Evolutionary conservation across 768 basidiomycete genomes (phyloP), one percentile per base, ranked within the genome.

Genomic region (Hygrocybe punicea): DNA sequence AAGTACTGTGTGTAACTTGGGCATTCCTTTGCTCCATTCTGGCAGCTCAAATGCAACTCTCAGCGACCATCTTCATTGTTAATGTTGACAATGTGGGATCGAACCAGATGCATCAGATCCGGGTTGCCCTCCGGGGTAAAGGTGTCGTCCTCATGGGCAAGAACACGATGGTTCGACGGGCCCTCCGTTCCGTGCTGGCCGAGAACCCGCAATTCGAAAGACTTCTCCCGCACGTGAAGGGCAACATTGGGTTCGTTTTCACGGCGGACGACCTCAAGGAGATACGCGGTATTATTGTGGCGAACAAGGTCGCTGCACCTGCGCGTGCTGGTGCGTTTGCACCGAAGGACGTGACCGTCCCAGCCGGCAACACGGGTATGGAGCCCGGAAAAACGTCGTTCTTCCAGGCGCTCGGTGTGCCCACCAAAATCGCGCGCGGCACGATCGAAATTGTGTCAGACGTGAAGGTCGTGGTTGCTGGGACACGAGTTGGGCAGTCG

Each of bases 111-210:
- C 94, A 97, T 70, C 93, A 96, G 74, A 95, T 96, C 63, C 93
- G 91, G 81, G 89, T 87, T 54, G 81, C 95, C 51, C 93, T 99
- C 75, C 93, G 97, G 67, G 93, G 94, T 69, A 93, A 91, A 74
- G 97, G 92, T 80, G 78, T 94, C 59, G 94, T 99, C 63, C 77
- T 99, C 67, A 99, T 99, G 97, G 97, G 97, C 72, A 99, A 99
- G 81, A 99, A 99, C 87, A 99, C 97, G 72, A 98, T 98, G 96
- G 95, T 99, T 68, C 92, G 97, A 79, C 93, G 97, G 67, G 97
- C 94, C 59, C 84, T 99, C 61, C 93, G 97, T 62, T 81, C 87
- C 68, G 85, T 98, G 76, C 85, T 98, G 69, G 59, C 82, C 63
- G 97, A 98, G 67, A 81, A 78, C 81, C 97, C 96, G 53, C 88